Evolutionary conservation across 768 basidiomycete genomes (phyloP).

Genomic region (Amanita molliuscula): DNA sequence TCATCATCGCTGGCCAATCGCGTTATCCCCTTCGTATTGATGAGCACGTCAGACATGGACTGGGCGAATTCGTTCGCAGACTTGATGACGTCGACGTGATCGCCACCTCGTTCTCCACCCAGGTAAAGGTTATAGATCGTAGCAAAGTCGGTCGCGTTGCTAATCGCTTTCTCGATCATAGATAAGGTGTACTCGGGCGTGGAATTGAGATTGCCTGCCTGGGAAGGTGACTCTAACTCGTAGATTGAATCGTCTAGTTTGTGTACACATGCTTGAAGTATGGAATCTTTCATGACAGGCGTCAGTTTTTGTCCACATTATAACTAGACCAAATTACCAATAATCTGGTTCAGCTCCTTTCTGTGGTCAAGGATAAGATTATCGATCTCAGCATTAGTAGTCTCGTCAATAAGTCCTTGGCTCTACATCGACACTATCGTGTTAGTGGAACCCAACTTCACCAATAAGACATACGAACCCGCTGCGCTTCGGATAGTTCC

Average conservation of each 20-base stretch:
- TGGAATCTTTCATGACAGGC: slow-evolving; percentile 61
- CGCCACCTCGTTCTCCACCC: slow-evolving; percentile 78
- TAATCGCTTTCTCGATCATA: slow-evolving; percentile 95
- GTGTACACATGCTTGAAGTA: slow-evolving; percentile 90
- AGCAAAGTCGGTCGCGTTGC: slow-evolving; percentile 94
- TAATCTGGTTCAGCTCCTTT: slow-evolving; percentile 96
- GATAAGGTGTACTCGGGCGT: slow-evolving; percentile 97
- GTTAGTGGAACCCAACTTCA: slow-evolving; percentile 3
- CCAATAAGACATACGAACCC: slow-evolving; percentile 35
- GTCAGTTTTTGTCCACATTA: slow-evolving; percentile 7
- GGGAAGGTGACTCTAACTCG: slow-evolving; percentile 92
- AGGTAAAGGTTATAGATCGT: slow-evolving; percentile 89
- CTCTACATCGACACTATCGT: slow-evolving; percentile 36
- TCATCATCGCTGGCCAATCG: slow-evolving; percentile 88
- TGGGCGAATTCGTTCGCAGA: slow-evolving; percentile 95
- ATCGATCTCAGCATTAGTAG: slow-evolving; percentile 95
- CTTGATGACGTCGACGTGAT: slow-evolving; percentile 97
- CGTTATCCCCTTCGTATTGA: slow-evolving; percentile 93
- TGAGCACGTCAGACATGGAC: slow-evolving; percentile 81
- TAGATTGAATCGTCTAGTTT: slow-evolving; percentile 98
- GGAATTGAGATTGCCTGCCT: slow-evolving; percentile 92
- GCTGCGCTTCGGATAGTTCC: slow-evolving; percentile 76
- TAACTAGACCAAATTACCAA: slow-evolving; percentile 40
- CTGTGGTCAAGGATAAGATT: slow-evolving; percentile 92
- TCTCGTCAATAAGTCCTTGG: slow-evolving; percentile 77